These are phyloP conservation scores for Penicillium cataractarum DNA, from an alignment of 495 filamentous ascomycete species.

Conservation along the genomic window DNA sequence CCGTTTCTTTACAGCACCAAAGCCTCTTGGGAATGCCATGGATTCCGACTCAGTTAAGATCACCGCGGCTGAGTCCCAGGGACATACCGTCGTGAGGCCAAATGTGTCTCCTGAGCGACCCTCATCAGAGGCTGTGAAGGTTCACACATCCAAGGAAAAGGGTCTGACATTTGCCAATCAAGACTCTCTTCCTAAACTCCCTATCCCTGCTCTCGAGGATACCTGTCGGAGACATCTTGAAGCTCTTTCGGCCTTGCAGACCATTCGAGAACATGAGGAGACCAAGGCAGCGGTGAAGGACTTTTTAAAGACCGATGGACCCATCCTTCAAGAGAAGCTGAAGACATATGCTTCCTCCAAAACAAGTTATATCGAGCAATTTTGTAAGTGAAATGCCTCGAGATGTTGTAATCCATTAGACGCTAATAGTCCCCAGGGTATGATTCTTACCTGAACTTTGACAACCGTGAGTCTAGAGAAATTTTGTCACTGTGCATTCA, in stretches of 20 bases:
- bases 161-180: slow-evolving; percentile 85
- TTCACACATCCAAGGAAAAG: slow-evolving; percentile 29
- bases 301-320: slow-evolving; percentile 83
- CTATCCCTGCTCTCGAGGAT: slow-evolving; percentile 87
- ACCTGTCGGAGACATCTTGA: slow-evolving; percentile 81
- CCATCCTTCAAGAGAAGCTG: slow-evolving; percentile 81
- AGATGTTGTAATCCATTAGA: background rate
- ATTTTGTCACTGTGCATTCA: slow-evolving; percentile 1
- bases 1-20: slow-evolving; percentile 64
- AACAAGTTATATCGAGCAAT: slow-evolving; percentile 98
- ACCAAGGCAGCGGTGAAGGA: slow-evolving; percentile 80
- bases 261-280: slow-evolving; percentile 78
- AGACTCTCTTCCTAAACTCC: slow-evolving; percentile 86
- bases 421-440: slow-evolving; percentile 68
- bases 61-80: slow-evolving; percentile 46
- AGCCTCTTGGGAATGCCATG: slow-evolving; percentile 59
- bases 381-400: slow-evolving; percentile 67
- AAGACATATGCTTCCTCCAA: slow-evolving; percentile 92
- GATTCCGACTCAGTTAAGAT: slow-evolving; percentile 21
- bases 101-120: slow-evolving; percentile 24
- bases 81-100: slow-evolving; percentile 30
- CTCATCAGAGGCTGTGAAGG: slow-evolving; percentile 17
- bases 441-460: slow-evolving; percentile 96
- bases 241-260: slow-evolving; percentile 82
- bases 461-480: slow-evolving; percentile 68